phyloP scores from a whole-genome alignment of 352 stramenopile species.

The Phytophthora ohioensis region DNA sequence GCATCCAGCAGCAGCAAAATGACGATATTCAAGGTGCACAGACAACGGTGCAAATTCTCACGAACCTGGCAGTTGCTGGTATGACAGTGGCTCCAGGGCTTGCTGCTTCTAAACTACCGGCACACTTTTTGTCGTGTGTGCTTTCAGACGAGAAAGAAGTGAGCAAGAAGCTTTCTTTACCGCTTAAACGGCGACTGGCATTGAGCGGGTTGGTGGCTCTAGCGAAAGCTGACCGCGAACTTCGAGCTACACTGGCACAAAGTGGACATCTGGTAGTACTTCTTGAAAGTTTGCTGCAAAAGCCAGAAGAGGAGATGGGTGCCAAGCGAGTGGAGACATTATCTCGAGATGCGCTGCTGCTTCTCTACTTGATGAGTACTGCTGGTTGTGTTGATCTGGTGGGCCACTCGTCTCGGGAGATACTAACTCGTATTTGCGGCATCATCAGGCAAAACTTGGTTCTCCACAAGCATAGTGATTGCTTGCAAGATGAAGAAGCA shows the following conservation, averaged over 20 bases:
- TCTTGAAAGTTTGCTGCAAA: slow-evolving; percentile 41
- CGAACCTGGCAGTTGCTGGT: slow-evolving; percentile 48
- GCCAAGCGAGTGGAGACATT: slow-evolving; percentile 7
- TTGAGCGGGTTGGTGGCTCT: slow-evolving; percentile 50
- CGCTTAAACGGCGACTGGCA: slow-evolving; percentile 29
- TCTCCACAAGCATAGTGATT: slow-evolving; percentile 6
- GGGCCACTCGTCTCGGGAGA: slow-evolving; percentile 21
- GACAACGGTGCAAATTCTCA: slow-evolving; percentile 59
- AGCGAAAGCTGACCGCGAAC: slow-evolving; percentile 43
- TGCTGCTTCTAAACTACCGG: slow-evolving; percentile 53
- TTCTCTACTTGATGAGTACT: slow-evolving; percentile 40
- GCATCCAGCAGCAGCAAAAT: slow-evolving; percentile 39
- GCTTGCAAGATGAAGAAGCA: slow-evolving; percentile 18
- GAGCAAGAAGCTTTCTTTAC: slow-evolving; percentile 16
- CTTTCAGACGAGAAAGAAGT: slow-evolving; percentile 21
- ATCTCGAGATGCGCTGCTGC: slow-evolving; percentile 36
- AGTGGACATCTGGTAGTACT: slow-evolving; percentile 39
- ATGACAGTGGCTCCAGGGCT: slow-evolving; percentile 37
- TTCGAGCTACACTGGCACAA: slow-evolving; percentile 40
- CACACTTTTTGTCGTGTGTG: slow-evolving; percentile 55
- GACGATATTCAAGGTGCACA: slow-evolving; percentile 30
- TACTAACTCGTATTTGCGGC: slow-evolving; percentile 24
- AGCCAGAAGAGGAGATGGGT: background rate
- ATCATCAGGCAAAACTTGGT: slow-evolving; percentile 11
- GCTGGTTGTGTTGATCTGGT: slow-evolving; percentile 21